Percentiles rank a stretch among this genome's conserved stretches.
phyloP scores from a whole-genome alignment of 495 filamentous ascomycete genomes.

The Penicillium lividum region DNA sequence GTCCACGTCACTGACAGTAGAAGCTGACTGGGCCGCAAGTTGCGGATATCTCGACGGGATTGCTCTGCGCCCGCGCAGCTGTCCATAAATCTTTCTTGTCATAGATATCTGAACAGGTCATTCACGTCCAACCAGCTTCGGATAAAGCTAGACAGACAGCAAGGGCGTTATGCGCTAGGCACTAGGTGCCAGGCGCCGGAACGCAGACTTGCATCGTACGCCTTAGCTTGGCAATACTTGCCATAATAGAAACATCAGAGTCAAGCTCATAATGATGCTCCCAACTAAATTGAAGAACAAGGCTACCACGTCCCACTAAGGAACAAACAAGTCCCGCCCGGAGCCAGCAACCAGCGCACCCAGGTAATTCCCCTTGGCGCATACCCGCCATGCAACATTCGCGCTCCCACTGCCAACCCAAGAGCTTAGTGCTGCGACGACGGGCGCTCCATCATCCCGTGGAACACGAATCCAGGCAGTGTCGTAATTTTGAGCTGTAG shows the following conservation, averaged over 20 bases:
- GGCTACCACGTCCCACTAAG: conserved; percentile 15
- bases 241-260: not conserved
- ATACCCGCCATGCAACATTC: conserved; percentile 58
- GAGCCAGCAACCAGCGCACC: conserved; percentile 45
- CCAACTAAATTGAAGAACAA: not conserved
- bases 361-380: conserved; percentile 56
- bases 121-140: too few relatives aligned
- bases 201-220: not conserved
- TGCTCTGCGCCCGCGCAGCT: not conserved
- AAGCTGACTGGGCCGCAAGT: too few relatives aligned
- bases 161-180: not conserved
- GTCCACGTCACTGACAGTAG: not conserved
- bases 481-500: conserved; percentile 13
- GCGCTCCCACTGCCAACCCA: conserved; percentile 50
- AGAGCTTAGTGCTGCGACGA: conserved; percentile 68
- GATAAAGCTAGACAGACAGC: not conserved
- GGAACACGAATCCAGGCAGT: conserved; percentile 77
- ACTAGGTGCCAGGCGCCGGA: not conserved
- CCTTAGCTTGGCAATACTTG: not conserved
- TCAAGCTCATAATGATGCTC: not conserved
- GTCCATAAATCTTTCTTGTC: not conserved
- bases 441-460: conserved; percentile 61
- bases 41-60: not conserved
- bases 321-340: conserved; percentile 47
- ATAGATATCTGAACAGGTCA: not conserved